A percentile compares a stretch with the other conserved stretches of the same genome.
phyloP scores from a whole-genome alignment of 495 filamentous ascomycete genomes.

The Sphaerosporella brunnea region DNA sequence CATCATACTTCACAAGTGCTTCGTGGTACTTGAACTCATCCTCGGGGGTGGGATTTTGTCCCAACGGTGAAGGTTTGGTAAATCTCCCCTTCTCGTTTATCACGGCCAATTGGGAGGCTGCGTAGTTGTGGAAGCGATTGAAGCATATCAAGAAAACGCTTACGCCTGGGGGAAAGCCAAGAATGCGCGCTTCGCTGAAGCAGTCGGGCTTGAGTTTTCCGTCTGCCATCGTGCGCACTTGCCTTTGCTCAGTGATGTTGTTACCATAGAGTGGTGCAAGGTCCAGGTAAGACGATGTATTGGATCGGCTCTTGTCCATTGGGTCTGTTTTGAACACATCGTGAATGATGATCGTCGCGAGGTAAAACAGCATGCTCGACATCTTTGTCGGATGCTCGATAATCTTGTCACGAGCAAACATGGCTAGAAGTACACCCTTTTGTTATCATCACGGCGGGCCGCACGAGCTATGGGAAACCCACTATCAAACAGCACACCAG shows the following conservation, averaged over 20 bases:
- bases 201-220: conserved; percentile 38
- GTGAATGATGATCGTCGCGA: conserved; percentile 77
- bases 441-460: background rate
- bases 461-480: conserved; percentile 7
- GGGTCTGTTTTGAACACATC: conserved; percentile 38
- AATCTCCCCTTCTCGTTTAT: conserved; percentile 33
- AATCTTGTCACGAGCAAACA: conserved; percentile 39
- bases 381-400: conserved; percentile 56
- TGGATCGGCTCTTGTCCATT: conserved; percentile 29
- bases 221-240: conserved; percentile 31
- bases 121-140: conserved; percentile 32
- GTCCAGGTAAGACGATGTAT: conserved; percentile 41
- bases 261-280: conserved; percentile 39
- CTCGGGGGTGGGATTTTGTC: too few relatives aligned
- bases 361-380: conserved; percentile 71
- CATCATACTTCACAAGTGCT: conserved; percentile 17
- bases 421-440: conserved; percentile 30
- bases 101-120: conserved; percentile 23
- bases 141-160: conserved; percentile 31
- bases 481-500: conserved; percentile 55
- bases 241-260: conserved; percentile 31
- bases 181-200: conserved; percentile 33
- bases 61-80: conserved; percentile 5
- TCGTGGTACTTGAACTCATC: background rate
- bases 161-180: conserved; percentile 35